These are phyloP conservation scores for Pseudohalonectria lignicola DNA, from an alignment of 2,329 filamentous ascomycete species.

Conservation along the genomic window DNA sequence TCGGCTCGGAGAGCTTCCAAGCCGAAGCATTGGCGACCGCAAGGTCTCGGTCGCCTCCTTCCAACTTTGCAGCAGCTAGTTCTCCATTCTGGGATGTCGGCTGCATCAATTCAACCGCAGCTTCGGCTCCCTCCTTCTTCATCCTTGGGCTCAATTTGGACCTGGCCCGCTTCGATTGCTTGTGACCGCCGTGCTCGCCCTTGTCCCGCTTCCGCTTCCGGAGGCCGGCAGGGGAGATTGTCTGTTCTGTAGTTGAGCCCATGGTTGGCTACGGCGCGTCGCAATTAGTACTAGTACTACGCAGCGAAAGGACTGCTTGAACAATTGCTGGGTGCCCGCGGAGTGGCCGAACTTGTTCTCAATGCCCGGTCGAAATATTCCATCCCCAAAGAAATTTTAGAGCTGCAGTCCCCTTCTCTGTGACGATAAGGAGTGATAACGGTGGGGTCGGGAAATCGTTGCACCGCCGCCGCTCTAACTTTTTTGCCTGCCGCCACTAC, in stretches of 20 bases:
- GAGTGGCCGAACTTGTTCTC: too few relatives aligned
- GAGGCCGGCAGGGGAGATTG: constrained; percentile 12
- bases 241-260: constrained; percentile 8
- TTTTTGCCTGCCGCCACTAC: too few relatives aligned
- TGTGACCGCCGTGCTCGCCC: constrained; percentile 12
- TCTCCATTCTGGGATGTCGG: too few relatives aligned
- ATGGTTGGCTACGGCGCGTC: too few relatives aligned
- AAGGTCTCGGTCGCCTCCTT: too few relatives aligned
- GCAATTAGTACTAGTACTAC: too few relatives aligned
- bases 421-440: constrained; percentile 2
- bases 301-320: too few relatives aligned
- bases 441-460: neutral
- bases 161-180: constrained; percentile 12
- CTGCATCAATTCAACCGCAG: neutral
- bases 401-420: constrained; percentile 4
- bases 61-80: too few relatives aligned
- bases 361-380: too few relatives aligned
- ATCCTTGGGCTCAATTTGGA: constrained; percentile 9
- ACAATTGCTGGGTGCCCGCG: too few relatives aligned
- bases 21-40: too few relatives aligned
- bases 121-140: neutral
- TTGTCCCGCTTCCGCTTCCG: constrained; percentile 21
- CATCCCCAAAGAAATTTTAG: constrained; percentile 5
- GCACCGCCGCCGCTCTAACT: too few relatives aligned
- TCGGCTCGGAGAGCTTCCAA: constrained; percentile 53